A percentile compares a stretch with the other conserved stretches of the same genome.
Evolutionary conservation across 1,139 yeast species (phyloP).

Genomic region (Zygosaccharomyces pseudobailii): DNA sequence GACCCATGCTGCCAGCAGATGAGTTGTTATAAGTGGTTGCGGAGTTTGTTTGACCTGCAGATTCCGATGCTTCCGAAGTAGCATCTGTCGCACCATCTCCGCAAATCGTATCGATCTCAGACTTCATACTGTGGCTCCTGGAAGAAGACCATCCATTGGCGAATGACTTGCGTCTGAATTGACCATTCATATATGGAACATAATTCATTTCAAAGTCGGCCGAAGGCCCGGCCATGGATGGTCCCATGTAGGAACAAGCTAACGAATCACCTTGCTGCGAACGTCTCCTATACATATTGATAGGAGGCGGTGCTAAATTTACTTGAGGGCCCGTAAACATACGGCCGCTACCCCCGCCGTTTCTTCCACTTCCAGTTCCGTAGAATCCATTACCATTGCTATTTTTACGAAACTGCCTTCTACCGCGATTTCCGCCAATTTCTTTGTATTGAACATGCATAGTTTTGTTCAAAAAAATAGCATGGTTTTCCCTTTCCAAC

Average conservation of each 20-base stretch:
- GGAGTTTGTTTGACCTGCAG: constrained; percentile 21
- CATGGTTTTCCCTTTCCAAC: constrained; percentile 75
- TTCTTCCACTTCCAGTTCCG: constrained; percentile 8
- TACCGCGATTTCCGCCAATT: constrained; percentile 33
- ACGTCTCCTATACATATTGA: constrained; percentile 48
- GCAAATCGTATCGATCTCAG: constrained; percentile 14
- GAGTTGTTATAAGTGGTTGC: constrained; percentile 25
- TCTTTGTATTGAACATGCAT: constrained; percentile 83
- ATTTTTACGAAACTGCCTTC: constrained; percentile 16
- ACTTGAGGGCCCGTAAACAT: constrained; percentile 39
- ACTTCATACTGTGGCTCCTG: constrained; percentile 13
- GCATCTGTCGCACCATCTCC: constrained; percentile 17
- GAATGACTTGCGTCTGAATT: constrained; percentile 21
- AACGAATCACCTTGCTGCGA: constrained; percentile 25
- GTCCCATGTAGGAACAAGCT: constrained; percentile 10
- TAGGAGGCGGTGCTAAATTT: constrained; percentile 71
- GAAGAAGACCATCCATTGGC: constrained; percentile 11
- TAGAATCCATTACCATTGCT: constrained; percentile 20
- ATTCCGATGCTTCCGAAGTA: constrained; percentile 21
- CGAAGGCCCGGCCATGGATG: constrained; percentile 12
- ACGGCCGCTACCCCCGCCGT: constrained; percentile 16
- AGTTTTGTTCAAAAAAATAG: constrained; percentile 64
- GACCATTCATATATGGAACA: constrained; percentile 15
- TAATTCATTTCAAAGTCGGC: constrained; percentile 19
- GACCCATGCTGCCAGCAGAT: constrained; percentile 27